Conservation (phyloP, 352 stramenopile genomes). For the Phytopythium mirpurense region DNA sequence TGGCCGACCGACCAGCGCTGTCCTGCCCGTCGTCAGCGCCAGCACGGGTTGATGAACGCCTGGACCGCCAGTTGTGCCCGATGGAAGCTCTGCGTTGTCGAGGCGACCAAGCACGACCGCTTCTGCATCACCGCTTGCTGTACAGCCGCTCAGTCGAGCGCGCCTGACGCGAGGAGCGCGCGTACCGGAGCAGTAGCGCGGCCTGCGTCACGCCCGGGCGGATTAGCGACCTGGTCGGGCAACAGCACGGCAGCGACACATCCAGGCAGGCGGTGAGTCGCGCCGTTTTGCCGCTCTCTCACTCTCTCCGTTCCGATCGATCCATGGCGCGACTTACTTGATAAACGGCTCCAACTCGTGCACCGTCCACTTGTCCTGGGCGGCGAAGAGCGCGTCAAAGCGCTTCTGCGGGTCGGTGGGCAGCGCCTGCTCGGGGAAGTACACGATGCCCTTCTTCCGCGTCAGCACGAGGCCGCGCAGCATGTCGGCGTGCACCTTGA, state of each 20-base stretch:
- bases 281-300: too few species aligned
- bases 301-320: too few species aligned
- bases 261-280: too few species aligned
- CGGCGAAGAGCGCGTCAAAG: conserved; percentile 72
- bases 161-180: conserved; percentile 70
- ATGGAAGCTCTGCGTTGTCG: too few species aligned
- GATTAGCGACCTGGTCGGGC: conserved; percentile 46
- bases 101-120: too few species aligned
- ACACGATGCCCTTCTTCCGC: conserved; percentile 30
- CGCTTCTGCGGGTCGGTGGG: conserved; percentile 69
- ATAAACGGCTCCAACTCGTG: conserved; percentile 79
- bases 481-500: conserved; percentile 57
- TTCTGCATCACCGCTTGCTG: conserved; percentile 56
- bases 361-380: conserved; percentile 83
- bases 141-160: conserved; percentile 73
- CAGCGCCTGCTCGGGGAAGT: conserved; percentile 60
- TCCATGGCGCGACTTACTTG: conserved; percentile 31
- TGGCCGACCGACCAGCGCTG: too few species aligned
- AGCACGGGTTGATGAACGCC: too few species aligned
- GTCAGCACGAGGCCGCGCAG: conserved; percentile 55
- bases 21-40: too few species aligned
- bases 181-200: conserved; percentile 72
- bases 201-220: conserved; percentile 61
- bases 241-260: conserved; percentile 3
- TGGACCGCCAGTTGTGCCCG: too few species aligned